These are phyloP conservation scores for Zoysia pacifica DNA, from an alignment of 176 grass and related monocot species.

Conservation along the genomic window DNA sequence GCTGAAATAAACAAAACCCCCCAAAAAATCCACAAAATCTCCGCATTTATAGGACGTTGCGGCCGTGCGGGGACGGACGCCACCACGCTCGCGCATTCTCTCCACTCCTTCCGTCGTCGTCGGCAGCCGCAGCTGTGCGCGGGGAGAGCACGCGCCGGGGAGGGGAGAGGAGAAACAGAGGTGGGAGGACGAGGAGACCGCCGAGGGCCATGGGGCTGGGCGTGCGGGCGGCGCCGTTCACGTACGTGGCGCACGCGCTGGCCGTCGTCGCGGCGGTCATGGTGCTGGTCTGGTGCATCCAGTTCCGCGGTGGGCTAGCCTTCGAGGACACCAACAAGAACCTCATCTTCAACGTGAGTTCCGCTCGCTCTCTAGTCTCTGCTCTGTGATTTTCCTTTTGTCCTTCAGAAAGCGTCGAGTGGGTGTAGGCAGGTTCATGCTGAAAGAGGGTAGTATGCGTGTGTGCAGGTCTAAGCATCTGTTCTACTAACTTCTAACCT, in stretches of 20 bases:
- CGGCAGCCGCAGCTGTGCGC: not conserved
- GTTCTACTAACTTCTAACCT: too few relatives aligned
- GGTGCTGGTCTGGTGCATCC: constrained; percentile 86
- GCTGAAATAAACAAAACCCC: not conserved
- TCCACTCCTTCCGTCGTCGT: not conserved
- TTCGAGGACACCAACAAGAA: constrained; percentile 77
- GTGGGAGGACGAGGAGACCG: not conserved
- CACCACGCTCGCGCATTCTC: constrained; percentile 22
- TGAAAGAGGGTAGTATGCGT: too few relatives aligned
- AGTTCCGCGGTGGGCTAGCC: constrained; percentile 87
- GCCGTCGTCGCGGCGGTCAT: constrained; percentile 55
- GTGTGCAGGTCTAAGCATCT: too few relatives aligned
- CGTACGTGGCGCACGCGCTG: constrained; percentile 71
- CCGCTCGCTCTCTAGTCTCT: not conserved
- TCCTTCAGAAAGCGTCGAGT: too few relatives aligned
- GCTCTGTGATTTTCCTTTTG: too few relatives aligned
- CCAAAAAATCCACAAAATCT: not conserved
- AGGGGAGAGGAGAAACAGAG: not conserved
- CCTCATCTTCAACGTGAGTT: constrained; percentile 86
- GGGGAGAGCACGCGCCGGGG: not conserved
- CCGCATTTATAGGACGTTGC: not conserved
- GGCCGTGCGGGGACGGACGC: not conserved
- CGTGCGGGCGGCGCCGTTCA: constrained; percentile 69
- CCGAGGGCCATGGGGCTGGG: constrained; percentile 12
- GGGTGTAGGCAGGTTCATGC: too few relatives aligned